phyloP scores from a whole-genome alignment of 306 rosid genomes.

The Benincasa hispida region DNA sequence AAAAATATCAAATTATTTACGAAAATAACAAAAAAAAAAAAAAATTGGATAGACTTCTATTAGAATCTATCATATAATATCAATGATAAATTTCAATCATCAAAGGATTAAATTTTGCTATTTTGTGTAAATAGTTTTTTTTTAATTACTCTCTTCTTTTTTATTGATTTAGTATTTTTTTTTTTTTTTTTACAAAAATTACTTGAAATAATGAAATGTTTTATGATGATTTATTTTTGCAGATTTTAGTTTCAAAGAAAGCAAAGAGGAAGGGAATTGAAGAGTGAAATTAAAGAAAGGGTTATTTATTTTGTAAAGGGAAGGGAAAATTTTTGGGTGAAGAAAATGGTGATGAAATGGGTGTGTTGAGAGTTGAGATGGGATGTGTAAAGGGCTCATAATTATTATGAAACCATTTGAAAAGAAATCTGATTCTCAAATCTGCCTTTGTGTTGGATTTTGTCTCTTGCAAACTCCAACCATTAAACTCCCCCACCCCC shows the following conservation, averaged over 20 bases:
- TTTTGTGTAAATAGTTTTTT: too few species aligned
- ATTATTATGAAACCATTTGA: neutral
- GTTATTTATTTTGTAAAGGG: neutral
- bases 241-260: neutral
- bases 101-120: too few species aligned
- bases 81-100: too few species aligned
- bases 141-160: neutral
- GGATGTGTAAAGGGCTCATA: neutral
- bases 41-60: too few species aligned
- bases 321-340: neutral
- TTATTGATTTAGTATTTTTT: neutral
- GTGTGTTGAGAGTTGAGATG: neutral
- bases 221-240: neutral
- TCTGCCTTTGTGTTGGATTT: neutral
- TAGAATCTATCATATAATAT: too few species aligned
- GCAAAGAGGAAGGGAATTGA: neutral
- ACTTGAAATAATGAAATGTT: neutral
- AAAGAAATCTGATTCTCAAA: constrained; percentile 1
- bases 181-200: too few species aligned
- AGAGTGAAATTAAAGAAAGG: neutral
- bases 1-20: too few species aligned
- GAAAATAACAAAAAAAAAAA: too few species aligned
- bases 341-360: neutral
- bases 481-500: neutral
- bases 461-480: neutral